Evolutionary conservation across 371 early-diverging fungal genomes (phyloP), one percentile per base, ranked within the genome.

Genomic region (Funneliformis caledonium): DNA sequence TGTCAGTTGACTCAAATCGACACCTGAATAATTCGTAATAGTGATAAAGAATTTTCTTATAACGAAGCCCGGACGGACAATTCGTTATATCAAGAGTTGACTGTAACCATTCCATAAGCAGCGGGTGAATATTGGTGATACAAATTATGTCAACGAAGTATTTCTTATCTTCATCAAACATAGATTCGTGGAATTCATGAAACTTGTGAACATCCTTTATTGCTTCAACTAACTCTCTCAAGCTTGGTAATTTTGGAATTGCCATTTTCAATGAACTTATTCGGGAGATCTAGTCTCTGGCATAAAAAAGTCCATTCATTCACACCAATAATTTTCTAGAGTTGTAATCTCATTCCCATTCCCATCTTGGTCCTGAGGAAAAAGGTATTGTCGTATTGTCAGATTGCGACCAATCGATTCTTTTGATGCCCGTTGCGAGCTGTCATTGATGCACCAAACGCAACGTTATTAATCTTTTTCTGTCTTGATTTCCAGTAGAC

Each of bases 221-320:
- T 22, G 37, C 37, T 0, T 14, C 12, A 50, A 50, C 50, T 0
- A 50, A 50, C 2, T 50, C 50, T 50, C 2, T 12, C 50, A 50
- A 50, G 50, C 50, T 50, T 50, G 50, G 50, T 14, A 50, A 50
- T 50, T 50, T 12, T 12, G 2, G 12, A 0, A 31, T 37, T 9
- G 31, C 65, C 65, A 5, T 64, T 64, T 2, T 64, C n/a, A 22
- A 64, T 64, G 65, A 22, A 2, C 11, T 37, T 64, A n/a, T 64
- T 64, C 65, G 22, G n/a, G 65, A 64, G 37, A 64, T 64, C 65
- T 22, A 4, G 11, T 64, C 65, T 64, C 65, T 64, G 65, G 65
- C 65, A 64, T 64, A 64, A 64, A 64, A 64, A 64, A 64, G 22
- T 64, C 65, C 65, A 64, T 16, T 12, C 65, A 64, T 64, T 64